Evolutionary conservation across 495 filamentous ascomycete species (phyloP).

Genomic region (Penicillium nucicola): DNA sequence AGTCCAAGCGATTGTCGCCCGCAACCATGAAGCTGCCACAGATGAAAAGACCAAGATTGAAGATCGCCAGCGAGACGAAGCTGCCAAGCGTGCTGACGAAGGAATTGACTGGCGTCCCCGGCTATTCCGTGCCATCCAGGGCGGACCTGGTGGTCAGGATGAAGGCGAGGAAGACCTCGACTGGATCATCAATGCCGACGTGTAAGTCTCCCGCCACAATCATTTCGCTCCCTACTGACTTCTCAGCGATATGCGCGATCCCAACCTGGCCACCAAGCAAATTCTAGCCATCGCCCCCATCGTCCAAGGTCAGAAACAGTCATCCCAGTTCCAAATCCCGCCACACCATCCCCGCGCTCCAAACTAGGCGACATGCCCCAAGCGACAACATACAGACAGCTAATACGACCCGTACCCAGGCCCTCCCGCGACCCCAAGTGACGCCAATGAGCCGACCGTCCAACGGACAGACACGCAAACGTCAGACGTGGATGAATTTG

Average conservation of each 20-base stretch:
- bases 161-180: constrained; percentile 89
- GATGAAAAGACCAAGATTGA: constrained; percentile 95
- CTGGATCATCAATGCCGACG: constrained; percentile 87
- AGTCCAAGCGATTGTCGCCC: constrained; percentile 71
- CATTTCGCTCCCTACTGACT: background rate
- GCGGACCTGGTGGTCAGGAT: constrained; percentile 67
- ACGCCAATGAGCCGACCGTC: constrained; percentile 20
- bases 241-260: constrained; percentile 63
- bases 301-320: constrained; percentile 62
- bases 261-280: constrained; percentile 74
- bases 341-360: constrained; percentile 21
- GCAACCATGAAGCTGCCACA: constrained; percentile 86
- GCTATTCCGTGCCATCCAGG: constrained; percentile 74
- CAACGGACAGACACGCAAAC: constrained; percentile 49
- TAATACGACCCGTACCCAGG: constrained; percentile 21
- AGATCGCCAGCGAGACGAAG: constrained; percentile 84
- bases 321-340: constrained; percentile 41
- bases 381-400: constrained; percentile 14
- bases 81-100: constrained; percentile 73
- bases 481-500: constrained; percentile 51
- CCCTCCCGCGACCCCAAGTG: constrained; percentile 7
- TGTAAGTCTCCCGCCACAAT: constrained; percentile 55
- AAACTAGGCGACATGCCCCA: constrained; percentile 1
- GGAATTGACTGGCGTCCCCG: constrained; percentile 86
- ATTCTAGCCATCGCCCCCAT: constrained; percentile 86